Base-by-base conservation (phyloP, 2,329 filamentous ascomycete species). In the Paradendryphiella salina region DNA sequence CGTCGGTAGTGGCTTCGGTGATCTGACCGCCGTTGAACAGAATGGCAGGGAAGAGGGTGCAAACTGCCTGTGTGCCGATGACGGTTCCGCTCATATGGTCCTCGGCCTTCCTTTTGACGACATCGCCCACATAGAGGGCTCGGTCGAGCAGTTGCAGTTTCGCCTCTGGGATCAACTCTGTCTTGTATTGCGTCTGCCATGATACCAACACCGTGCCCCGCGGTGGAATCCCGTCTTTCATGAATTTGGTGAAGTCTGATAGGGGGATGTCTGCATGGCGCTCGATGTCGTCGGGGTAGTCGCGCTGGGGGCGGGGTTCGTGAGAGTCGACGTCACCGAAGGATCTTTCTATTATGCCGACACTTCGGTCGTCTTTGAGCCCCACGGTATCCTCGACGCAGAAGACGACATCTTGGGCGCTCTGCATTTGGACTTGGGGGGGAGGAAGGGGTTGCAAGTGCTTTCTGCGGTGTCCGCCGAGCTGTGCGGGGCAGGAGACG, bases 1-100 rank as follows among this genome's bases (percentile, higher is more conserved):
- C 65, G 48, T 71, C 68, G 46, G 55, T 60, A 32, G 64, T 52
- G 23, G 54, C 45, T 17, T 60, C 61, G 20, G 58, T 61, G 37
- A 65, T 54, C 4, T 61, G 58, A 20, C 57, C 58, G 52, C 55
- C 52, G 35, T 65, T 59, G 60, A 70, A 67, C 29, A 58, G 57
- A 35, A 59, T 54, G 7, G 66, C 62, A 2, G 71, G 70, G 31
- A 73, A 69, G 33, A 81, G 75, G 28, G 69, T 77, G 67, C 79
- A 82, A 35, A 64, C 71, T 2, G 75, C 75, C 23, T 69, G 72
- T 2, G 76, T 74, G 52, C 76, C 78, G 43, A 83, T 75, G 39
- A 85, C 76, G 2, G 78, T 81, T 20, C 82, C 82, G 44, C 79
- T 82, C 68, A 80, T 76, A 13, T 77, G 73, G 56, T 79, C 76